Percentiles rank a stretch among this genome's conserved stretches.
phyloP scores from a whole-genome alignment of 73 alveolate species.

The Stentor coeruleus region DNA sequence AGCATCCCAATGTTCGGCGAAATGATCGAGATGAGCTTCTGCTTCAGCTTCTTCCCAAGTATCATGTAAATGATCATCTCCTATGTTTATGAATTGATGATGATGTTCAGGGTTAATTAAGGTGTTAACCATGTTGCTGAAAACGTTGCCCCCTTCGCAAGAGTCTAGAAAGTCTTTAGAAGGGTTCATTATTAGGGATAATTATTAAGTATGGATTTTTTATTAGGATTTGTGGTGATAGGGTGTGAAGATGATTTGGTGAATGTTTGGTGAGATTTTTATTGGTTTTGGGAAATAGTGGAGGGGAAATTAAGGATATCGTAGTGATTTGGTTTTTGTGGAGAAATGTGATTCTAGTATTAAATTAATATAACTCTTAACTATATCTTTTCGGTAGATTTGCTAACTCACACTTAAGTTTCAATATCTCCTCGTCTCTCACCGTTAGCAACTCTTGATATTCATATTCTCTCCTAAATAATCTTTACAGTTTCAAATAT shows the following conservation, averaged over 20 bases:
- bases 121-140: neutral
- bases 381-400: neutral
- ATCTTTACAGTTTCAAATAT: neutral
- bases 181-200: no score
- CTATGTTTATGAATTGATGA: neutral
- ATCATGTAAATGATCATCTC: constrained; percentile 7
- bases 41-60: constrained; percentile 12
- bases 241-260: no score
- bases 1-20: neutral
- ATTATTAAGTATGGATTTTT: no score
- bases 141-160: neutral
- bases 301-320: no score
- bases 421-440: constrained; percentile 17
- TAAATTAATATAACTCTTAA: no score
- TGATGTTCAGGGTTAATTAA: neutral
- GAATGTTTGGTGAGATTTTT: no score
- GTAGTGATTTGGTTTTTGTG: no score
- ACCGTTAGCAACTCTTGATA: constrained; percentile 18
- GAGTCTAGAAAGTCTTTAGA: no score
- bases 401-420: neutral
- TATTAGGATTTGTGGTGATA: no score
- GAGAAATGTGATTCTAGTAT: no score
- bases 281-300: no score
- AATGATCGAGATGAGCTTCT: neutral
- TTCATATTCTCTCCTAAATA: constrained; percentile 5